Evolutionary conservation across 1,284 basidiomycete species (phyloP), one percentile per base, ranked within the genome.

Genomic region (Stygiomarasmius scandens): DNA sequence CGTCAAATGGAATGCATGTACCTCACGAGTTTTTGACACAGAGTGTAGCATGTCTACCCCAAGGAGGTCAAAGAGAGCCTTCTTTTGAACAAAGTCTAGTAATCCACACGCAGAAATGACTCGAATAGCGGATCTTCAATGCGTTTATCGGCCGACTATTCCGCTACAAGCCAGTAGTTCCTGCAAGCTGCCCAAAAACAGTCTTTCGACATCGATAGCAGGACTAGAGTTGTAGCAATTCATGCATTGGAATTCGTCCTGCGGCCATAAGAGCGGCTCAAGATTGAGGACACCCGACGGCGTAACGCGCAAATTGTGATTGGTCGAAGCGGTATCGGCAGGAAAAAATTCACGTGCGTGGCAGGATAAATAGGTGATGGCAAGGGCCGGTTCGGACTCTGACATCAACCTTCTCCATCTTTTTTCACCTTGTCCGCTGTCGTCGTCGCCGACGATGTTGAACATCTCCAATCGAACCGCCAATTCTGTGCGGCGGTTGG

Each of bases 381-480:
- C 55, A 56, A 52, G 56, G 43, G 36, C 48, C 58, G 58, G 58
- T 52, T 54, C 47, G 45, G 34, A 46, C 27, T 56, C 46, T 56
- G 55, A 60, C 58, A 54, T 56, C 48, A 43, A 60, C 58, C 48
- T 48, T 61, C 65, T 69, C 65, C 67, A 67, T 63, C 58, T 65
- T 58, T 59, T 60, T 65, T 61, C 62, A 66, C 51, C 10, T 43
- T 49, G 20, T 5, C 36, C 55, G 23, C 36, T 49, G 51, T 56
- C 58, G 58, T 61, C 61, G 61, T 63, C 57, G 36, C 58, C 50
- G 63, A 77, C 83, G 83, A 92, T 91, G 89, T 76, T 90, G 74
- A 84, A 82, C 74, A 72, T 89, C 69, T 75, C 87, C 58, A 78
- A 78, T 60, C 80, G 82, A 74, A 80, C 86, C 63, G 80, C 84